These are phyloP conservation scores for Dryadomyces quercivorus DNA, from an alignment of 2,329 filamentous ascomycete genomes.

Conservation along the genomic window DNA sequence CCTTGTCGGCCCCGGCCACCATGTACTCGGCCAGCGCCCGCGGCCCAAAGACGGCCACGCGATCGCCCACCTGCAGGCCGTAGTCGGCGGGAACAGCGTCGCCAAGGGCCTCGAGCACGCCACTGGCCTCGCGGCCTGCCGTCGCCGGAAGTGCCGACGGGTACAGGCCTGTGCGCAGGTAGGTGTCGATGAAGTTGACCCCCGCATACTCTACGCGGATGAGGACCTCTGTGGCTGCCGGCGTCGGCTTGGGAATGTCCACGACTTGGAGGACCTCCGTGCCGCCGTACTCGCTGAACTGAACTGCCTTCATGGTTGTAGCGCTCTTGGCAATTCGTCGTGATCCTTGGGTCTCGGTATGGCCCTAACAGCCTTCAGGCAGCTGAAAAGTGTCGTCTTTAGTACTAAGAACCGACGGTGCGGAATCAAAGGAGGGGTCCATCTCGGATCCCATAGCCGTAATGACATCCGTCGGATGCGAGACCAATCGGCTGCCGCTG, in stretches of 20 bases:
- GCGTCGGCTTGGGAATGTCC: slow-evolving; percentile 54
- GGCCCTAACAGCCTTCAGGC: too few species aligned
- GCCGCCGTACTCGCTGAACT: slow-evolving; percentile 59
- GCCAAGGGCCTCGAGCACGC: slow-evolving; percentile 10
- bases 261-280: slow-evolving; percentile 59
- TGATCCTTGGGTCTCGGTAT: too few species aligned
- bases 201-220: slow-evolving; percentile 70
- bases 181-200: slow-evolving; percentile 80
- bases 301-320: slow-evolving; percentile 51
- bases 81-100: slow-evolving; percentile 7
- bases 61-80: slow-evolving; percentile 32
- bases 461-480: too few species aligned
- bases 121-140: slow-evolving; percentile 11
- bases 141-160: slow-evolving; percentile 7
- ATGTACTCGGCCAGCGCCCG: slow-evolving; percentile 46
- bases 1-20: slow-evolving; percentile 36
- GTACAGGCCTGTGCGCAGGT: slow-evolving; percentile 16
- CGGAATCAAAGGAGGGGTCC: too few species aligned
- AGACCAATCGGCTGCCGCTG: too few species aligned
- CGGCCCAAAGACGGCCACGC: slow-evolving; percentile 49
- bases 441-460: too few species aligned
- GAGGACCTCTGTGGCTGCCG: slow-evolving; percentile 55
- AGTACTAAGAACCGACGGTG: too few species aligned
- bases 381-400: too few species aligned
- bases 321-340: too few species aligned